These are phyloP conservation scores for Trichosporon sp. DNA, from an alignment of 1,284 basidiomycete genomes.

Conservation along the genomic window DNA sequence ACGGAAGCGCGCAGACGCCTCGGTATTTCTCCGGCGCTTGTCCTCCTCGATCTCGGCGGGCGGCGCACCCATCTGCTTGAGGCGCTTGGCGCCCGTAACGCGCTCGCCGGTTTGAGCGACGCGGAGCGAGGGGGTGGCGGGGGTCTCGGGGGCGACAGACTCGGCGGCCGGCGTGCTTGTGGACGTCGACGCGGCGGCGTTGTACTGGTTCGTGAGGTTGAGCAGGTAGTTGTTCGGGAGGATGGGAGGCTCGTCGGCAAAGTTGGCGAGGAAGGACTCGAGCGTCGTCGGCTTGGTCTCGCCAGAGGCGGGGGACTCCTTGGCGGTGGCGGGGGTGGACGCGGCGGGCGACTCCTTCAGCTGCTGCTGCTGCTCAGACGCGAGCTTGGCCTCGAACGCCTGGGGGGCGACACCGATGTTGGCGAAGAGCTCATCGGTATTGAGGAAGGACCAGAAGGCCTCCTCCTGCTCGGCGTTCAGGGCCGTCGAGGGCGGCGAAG, in stretches of 20 bases:
- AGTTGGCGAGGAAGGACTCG: constrained; percentile 46
- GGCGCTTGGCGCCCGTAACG: constrained; percentile 40
- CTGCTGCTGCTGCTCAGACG: constrained; percentile 9
- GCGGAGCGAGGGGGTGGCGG: constrained; percentile 11
- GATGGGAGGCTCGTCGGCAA: constrained; percentile 25
- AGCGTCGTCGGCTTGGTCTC: constrained; percentile 28
- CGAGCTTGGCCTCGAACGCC: constrained; percentile 21
- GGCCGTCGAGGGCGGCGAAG: constrained; percentile 34
- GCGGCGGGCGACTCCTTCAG: constrained; percentile 11
- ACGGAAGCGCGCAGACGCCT: constrained; percentile 93
- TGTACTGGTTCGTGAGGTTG: constrained; percentile 15
- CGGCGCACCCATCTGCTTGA: constrained; percentile 42
- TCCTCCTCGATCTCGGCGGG: constrained; percentile 39
- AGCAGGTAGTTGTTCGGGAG: constrained; percentile 28
- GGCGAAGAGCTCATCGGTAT: constrained; percentile 46
- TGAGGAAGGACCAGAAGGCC: constrained; percentile 45
- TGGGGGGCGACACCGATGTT: constrained; percentile 35
- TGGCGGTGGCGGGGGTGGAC: constrained; percentile 9
- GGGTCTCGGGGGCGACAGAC: constrained; percentile 10
- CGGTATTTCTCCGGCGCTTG: constrained; percentile 91
- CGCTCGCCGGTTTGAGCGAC: constrained; percentile 20
- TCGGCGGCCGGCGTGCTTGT: constrained; percentile 21
- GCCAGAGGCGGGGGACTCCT: constrained; percentile 10
- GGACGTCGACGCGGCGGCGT: constrained; percentile 11
- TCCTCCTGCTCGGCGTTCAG: constrained; percentile 38